Evolutionary conservation across 2,329 filamentous ascomycete genomes (phyloP), one percentile per base, ranked within the genome.

Genomic region (Pseudogymnoascus sp.): DNA sequence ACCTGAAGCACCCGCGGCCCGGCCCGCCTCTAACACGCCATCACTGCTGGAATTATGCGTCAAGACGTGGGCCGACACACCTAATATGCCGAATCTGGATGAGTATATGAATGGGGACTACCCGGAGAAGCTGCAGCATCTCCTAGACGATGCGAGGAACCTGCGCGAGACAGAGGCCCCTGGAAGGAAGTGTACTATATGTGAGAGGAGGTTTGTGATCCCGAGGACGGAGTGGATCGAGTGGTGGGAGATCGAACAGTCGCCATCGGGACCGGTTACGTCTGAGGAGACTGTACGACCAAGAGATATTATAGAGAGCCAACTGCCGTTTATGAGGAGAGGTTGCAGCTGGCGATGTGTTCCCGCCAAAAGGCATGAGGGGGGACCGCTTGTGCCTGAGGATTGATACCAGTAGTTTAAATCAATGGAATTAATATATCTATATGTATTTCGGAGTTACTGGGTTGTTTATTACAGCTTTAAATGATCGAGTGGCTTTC

Each of bases 151-250:
- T 26, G 22, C 50, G 40, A 40, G 56, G 66, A 65, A n/a, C 56
- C 76, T 78, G 4, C 71, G 72, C 3, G 76, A 80, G 65, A 78
- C 78, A 38, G 76, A 81, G 38, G 73, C 72, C 0, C 84, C 84
- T 4, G 81, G 81, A 1, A 68, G 80, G 28, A 69, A 70, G 2
- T 88, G 86, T 68, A 81, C 82, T 1, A 74, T 78, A 0, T 88
- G 86, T 68, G 68, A 72, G 24, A 78, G 78, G 28, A 70, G 71
- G 7, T 78, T 82, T 3, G 74, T 85, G 6, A 75, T 82, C 22
- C 81, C 85, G 2, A 73, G 79, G 3, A 76, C 81, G 0, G 79
- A 85, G 68, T 88, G 86, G 85, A 73, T 88, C 6, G 86, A 88
- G 69, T 88, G 85, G 82, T 84, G 82, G 71, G 77, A 81, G 63